Evolutionary conservation across 176 grass and related monocot genomes (phyloP).

Genomic region (Zoysia pacifica): DNA sequence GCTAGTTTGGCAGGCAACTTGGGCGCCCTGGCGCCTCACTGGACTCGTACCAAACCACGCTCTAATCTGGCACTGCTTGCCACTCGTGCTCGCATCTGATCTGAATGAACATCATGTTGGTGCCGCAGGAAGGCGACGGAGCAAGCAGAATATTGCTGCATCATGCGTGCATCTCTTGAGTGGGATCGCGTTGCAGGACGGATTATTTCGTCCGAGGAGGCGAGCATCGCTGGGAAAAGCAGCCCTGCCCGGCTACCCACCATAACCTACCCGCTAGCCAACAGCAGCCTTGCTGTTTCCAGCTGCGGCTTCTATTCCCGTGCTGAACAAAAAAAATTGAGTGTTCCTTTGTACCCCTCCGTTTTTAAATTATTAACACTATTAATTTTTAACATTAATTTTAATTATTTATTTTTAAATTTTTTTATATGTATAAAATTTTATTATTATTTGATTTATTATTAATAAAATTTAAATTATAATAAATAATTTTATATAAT

Average conservation of each 20-base stretch:
- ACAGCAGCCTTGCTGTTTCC: constrained; percentile 7
- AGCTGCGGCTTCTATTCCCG: not conserved
- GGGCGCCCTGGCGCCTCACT: not conserved
- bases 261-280: not conserved
- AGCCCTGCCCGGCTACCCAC: not conserved
- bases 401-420: no score
- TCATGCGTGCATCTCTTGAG: not conserved
- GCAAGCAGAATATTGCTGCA: not conserved
- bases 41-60: not conserved
- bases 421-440: no score
- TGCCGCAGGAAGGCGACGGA: not conserved
- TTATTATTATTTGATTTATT: no score
- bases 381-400: no score
- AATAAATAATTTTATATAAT: no score
- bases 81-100: not conserved
- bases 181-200: not conserved
- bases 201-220: not conserved
- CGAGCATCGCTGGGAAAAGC: constrained; percentile 20
- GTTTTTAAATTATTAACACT: no score
- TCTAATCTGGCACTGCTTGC: not conserved
- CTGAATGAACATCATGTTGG: not conserved
- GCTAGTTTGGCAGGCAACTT: not conserved
- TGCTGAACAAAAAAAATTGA: not conserved
- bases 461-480: no score
- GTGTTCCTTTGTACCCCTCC: not conserved